Evolutionary conservation across 2,329 filamentous ascomycete species (phyloP).

Genomic region (Bipolaris gigantea): DNA sequence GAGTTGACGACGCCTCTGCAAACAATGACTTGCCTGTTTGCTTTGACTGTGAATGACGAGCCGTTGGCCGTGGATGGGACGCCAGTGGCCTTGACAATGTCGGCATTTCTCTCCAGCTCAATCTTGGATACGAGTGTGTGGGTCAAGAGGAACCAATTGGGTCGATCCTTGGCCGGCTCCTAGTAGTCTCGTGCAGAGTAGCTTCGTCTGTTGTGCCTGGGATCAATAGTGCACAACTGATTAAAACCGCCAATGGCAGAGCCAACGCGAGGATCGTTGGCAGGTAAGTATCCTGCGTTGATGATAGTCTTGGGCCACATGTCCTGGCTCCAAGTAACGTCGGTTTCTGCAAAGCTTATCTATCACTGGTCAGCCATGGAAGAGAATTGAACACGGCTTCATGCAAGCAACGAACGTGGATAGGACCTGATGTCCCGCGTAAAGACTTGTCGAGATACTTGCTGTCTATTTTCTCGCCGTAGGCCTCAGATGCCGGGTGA

Average conservation of each 20-base stretch:
- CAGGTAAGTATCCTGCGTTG: slow-evolving; percentile 27
- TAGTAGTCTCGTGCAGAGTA: slow-evolving; percentile 46
- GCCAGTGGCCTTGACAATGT: slow-evolving; percentile 46
- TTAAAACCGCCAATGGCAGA: slow-evolving; percentile 39
- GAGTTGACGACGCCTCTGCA: slow-evolving; percentile 33
- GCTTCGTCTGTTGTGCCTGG: slow-evolving; percentile 31
- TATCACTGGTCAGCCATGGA: slow-evolving; percentile 9
- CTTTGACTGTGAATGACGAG: slow-evolving; percentile 29
- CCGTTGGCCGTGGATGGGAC: slow-evolving; percentile 46
- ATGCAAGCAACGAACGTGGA: slow-evolving; percentile 20
- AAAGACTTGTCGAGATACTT: slow-evolving; percentile 30
- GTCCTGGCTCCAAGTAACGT: slow-evolving; percentile 27
- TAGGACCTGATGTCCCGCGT: slow-evolving; percentile 29
- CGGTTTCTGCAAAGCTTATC: slow-evolving; percentile 28
- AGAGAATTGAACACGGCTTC: not conserved
- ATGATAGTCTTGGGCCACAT: slow-evolving; percentile 33
- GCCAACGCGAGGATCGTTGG: slow-evolving; percentile 31
- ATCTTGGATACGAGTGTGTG: slow-evolving; percentile 53
- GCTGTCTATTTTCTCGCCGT: slow-evolving; percentile 25
- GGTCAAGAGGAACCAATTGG: slow-evolving; percentile 54
- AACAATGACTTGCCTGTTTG: slow-evolving; percentile 38
- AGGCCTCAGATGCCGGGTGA: slow-evolving; percentile 24
- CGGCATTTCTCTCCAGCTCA: slow-evolving; percentile 47
- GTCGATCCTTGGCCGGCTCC: slow-evolving; percentile 39
- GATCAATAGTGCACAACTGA: slow-evolving; percentile 32